A percentile compares a stretch with the other conserved stretches of the same genome.
These are phyloP conservation scores for Lecanicillium sp. DNA, from an alignment of 2,329 filamentous ascomycete species.

Conservation along the genomic window DNA sequence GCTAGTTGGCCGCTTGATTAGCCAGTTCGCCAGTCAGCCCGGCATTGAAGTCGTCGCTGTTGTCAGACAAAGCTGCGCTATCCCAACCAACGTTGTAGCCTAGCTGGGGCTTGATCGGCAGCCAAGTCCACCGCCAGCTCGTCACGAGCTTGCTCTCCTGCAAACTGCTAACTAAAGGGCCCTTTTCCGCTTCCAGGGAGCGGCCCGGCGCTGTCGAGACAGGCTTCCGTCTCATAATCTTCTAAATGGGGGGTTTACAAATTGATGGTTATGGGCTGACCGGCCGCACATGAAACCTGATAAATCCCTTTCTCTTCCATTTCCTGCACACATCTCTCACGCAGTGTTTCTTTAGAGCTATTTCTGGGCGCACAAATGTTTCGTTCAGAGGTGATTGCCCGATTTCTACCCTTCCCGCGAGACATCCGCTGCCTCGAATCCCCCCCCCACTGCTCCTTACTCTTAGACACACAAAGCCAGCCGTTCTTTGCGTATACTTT, in stretches of 20 bases:
- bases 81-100: not conserved
- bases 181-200: slow-evolving; percentile 3
- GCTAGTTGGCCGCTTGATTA: not conserved
- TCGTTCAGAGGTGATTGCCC: not conserved
- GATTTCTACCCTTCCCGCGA: slow-evolving; percentile 1
- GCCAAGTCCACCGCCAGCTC: slow-evolving; percentile 1
- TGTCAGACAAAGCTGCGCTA: too few relatives aligned
- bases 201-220: slow-evolving; percentile 3
- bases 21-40: too few relatives aligned
- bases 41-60: not conserved
- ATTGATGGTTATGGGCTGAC: too few relatives aligned
- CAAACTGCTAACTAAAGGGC: not conserved
- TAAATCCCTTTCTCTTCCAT: not conserved
- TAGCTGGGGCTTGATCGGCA: slow-evolving; percentile 7
- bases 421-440: not conserved
- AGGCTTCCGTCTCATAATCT: not conserved
- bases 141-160: slow-evolving; percentile 11
- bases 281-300: too few relatives aligned
- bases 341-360: too few relatives aligned
- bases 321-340: too few relatives aligned
- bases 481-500: too few relatives aligned
- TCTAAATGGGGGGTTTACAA: too few relatives aligned
- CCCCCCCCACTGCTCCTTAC: too few relatives aligned
- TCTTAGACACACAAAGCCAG: too few relatives aligned
- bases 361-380: not conserved